Evolutionary conservation across 2,329 filamentous ascomycete genomes (phyloP).

Genomic region (Exophiala spinifera): DNA sequence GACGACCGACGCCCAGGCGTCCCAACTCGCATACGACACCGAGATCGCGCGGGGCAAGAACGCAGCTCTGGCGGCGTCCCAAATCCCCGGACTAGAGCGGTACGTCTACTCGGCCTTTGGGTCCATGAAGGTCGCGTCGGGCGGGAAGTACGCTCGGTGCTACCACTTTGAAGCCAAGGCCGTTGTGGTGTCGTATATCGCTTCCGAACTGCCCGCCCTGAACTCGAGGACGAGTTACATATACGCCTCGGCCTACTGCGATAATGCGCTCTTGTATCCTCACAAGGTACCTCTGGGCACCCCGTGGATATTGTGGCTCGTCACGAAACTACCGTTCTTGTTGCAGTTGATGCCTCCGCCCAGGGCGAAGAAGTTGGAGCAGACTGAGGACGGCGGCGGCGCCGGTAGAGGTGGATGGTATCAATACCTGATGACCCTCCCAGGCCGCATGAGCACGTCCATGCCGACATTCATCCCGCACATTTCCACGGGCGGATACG

Average conservation of each 20-base stretch:
- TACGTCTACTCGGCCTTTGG: constrained; percentile 13
- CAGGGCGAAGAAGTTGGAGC: neutral
- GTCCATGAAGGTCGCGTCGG: constrained; percentile 13
- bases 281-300: constrained; percentile 9
- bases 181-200: constrained; percentile 6
- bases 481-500: constrained; percentile 9
- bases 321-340: constrained; percentile 9
- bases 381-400: neutral
- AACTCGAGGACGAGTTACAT: constrained; percentile 3
- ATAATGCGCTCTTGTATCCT: constrained; percentile 10
- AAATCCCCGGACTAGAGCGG: constrained; percentile 7
- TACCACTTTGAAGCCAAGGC: constrained; percentile 12
- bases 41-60: constrained; percentile 10
- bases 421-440: constrained; percentile 11
- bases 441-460: constrained; percentile 1
- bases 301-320: constrained; percentile 8
- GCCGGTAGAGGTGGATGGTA: neutral
- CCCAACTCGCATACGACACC: constrained; percentile 10
- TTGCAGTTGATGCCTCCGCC: constrained; percentile 4
- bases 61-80: constrained; percentile 4
- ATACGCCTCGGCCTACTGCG: constrained; percentile 6
- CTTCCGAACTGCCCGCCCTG: constrained; percentile 3
- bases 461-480: constrained; percentile 11
- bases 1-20: constrained; percentile 1
- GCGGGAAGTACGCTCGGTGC: constrained; percentile 10